phyloP scores from a whole-genome alignment of 495 filamentous ascomycete species.

The Sordaria brevicollis region DNA sequence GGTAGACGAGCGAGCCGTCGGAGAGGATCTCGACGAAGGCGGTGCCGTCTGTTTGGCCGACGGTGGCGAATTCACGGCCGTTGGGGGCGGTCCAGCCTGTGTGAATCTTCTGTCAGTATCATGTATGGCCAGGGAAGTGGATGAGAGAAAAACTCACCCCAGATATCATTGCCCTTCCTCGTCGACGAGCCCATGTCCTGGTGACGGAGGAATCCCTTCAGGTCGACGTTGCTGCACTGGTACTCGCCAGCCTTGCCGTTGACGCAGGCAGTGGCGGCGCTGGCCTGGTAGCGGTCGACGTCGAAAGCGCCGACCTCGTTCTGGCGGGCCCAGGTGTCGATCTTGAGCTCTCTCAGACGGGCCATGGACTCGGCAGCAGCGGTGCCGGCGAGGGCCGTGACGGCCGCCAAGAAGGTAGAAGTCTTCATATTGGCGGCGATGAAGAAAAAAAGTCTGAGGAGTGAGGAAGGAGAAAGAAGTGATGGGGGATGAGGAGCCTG shows the following conservation, averaged over 20 bases:
- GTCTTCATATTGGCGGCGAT: background rate
- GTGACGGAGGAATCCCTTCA: conserved; percentile 8
- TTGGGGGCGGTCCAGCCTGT: conserved; percentile 35
- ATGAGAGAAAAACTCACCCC: background rate
- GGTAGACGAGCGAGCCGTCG: conserved; percentile 33
- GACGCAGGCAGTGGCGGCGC: background rate
- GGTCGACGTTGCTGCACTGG: conserved; percentile 9
- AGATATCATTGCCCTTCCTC: conserved; percentile 9
- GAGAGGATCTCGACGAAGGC: conserved; percentile 37
- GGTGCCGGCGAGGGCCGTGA: background rate
- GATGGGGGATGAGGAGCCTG: background rate
- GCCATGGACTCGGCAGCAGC: conserved; percentile 8
- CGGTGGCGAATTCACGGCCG: conserved; percentile 38
- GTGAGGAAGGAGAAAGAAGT: background rate
- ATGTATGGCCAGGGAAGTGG: background rate
- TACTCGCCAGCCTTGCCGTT: conserved; percentile 13
- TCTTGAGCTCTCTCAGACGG: conserved; percentile 1
- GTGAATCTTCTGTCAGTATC: background rate
- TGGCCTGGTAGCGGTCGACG: conserved; percentile 1
- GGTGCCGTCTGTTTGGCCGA: conserved; percentile 40
- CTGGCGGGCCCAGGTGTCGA: conserved; percentile 1
- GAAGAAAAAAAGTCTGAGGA: background rate
- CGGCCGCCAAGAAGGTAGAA: background rate
- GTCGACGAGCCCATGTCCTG: conserved; percentile 11
- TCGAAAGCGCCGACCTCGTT: conserved; percentile 3